phyloP scores from a whole-genome alignment of 768 basidiomycete species.

The Saitozyma podzolica region DNA sequence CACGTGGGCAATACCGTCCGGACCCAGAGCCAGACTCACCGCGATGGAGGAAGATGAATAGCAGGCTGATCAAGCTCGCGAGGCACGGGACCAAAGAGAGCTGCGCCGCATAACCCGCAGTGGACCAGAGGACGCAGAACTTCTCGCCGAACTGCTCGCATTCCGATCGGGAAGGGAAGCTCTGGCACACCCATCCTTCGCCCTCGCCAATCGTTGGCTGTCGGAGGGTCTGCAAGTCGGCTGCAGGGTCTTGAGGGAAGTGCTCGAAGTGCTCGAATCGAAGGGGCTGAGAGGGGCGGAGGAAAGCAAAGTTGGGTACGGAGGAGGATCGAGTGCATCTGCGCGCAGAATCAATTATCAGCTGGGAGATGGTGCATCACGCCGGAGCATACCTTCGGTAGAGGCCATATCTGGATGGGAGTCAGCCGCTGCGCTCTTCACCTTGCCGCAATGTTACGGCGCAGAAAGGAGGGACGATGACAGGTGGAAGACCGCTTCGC shows the following conservation, averaged over 20 bases:
- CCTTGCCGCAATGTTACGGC: too few relatives aligned
- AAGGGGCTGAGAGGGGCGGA: slow-evolving; percentile 38
- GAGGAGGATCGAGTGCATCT: slow-evolving; percentile 47
- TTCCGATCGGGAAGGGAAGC: slow-evolving; percentile 49
- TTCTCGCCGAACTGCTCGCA: slow-evolving; percentile 47
- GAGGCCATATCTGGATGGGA: slow-evolving; percentile 41
- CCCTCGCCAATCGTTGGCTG: slow-evolving; percentile 26
- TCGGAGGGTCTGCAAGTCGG: background rate
- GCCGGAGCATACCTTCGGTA: slow-evolving; percentile 34
- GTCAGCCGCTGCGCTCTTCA: too few relatives aligned
- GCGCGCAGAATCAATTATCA: slow-evolving; percentile 11
- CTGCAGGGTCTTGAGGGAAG: slow-evolving; percentile 1
- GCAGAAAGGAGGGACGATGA: too few relatives aligned
- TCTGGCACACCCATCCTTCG: slow-evolving; percentile 43
- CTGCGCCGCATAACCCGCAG: slow-evolving; percentile 50
- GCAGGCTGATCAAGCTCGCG: slow-evolving; percentile 37
- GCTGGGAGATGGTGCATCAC: background rate
- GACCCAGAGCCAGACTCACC: slow-evolving; percentile 22
- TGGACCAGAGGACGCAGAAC: slow-evolving; percentile 46
- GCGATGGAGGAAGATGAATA: slow-evolving; percentile 49
- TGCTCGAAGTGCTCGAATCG: background rate
- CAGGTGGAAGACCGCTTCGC: slow-evolving; percentile 5
- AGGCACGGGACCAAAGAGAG: slow-evolving; percentile 48
- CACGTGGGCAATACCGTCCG: background rate
- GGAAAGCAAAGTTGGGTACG: slow-evolving; percentile 27